Evolutionary conservation across 352 stramenopile genomes (phyloP), one percentile per base, ranked within the genome.

Genomic region (Pythium phragmitis): DNA sequence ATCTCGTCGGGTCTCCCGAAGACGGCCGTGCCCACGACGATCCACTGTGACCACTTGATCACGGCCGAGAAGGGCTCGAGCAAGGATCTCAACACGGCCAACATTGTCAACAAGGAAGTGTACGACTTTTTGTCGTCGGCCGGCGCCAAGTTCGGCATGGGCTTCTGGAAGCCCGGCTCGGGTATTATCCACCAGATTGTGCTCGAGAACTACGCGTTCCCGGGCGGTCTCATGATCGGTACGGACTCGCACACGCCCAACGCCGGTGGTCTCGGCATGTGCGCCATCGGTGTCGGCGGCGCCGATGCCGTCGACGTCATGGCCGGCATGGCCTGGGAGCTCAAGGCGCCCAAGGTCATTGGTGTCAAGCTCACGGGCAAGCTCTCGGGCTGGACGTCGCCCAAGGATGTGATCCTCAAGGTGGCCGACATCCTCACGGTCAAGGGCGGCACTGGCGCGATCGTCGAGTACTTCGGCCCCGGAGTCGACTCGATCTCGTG

Each of bases 1-100:
- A 97, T 98, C 75, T 97, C 88, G 73, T 97, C 91, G 57, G 92
- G 90, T 52, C 79, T 97, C 63, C 92, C 92, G 48, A 96, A 97
- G 87, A 97, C 92, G 5, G 88, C 88, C 16, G 91, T 96, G 65
- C 92, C 92, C 46, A 95, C 90, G 54, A 98, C 92, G 17, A 97
- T 98, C 71, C 92, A 98, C 82, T 98, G 92, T 76, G 92, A 98
- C 65, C 92, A 98, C 80, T 86, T 98, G 84, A 98, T 98, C 77
- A 96, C 88, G 60, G 92, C 92, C 50, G 88, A 98, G 76, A 97
- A 96, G 75, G 92, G 91, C 54, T 94, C 88, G 47, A 79, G 66
- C 68, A 88, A 57, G 60, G 92, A 98, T 75, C 67, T 98, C 59
- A 86, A 79, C 62, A 92, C 82, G 57, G 92, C 92, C 65, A 96